Evolutionary conservation across 2,329 filamentous ascomycete genomes (phyloP).

Genomic region (Colletotrichum tropicale): DNA sequence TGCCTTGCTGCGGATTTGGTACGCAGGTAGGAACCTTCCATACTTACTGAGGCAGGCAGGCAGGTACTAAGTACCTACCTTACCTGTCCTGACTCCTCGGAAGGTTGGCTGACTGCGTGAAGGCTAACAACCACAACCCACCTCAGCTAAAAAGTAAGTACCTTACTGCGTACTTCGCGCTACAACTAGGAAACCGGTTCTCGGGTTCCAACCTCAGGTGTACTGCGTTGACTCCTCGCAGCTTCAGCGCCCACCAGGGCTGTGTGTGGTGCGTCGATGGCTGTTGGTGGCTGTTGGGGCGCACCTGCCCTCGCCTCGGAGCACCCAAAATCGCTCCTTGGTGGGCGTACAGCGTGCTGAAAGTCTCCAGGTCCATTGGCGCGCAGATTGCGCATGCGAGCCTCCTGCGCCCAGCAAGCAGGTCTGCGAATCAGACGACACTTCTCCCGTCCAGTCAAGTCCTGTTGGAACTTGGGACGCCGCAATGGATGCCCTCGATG

Average conservation of each 20-base stretch:
- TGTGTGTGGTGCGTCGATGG: not conserved
- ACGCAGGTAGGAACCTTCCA: not conserved
- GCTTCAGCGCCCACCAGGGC: not conserved
- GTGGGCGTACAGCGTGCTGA: not conserved
- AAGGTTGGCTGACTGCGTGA: not conserved
- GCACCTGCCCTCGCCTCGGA: not conserved
- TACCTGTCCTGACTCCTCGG: not conserved
- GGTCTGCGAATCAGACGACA: conserved; percentile 5
- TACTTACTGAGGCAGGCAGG: not conserved
- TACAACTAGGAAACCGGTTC: not conserved
- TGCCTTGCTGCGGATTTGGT: not conserved
- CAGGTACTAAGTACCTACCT: not conserved
- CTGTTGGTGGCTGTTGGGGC: not conserved
- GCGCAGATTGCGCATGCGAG: conserved; percentile 7
- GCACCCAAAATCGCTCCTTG: not conserved
- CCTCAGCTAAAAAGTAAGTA: not conserved
- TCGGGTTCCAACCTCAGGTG: not conserved
- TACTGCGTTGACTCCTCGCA: not conserved
- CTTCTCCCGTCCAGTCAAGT: not conserved
- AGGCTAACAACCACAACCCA: not conserved
- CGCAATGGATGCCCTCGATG: not conserved
- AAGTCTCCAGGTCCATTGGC: not conserved
- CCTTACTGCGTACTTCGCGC: not conserved
- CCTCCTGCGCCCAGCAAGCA: not conserved
- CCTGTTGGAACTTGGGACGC: conserved; percentile 12